Evolutionary conservation across 2,329 filamentous ascomycete genomes (phyloP), one percentile per base, ranked within the genome.

Genomic region (Trichoderma afroharzianum): DNA sequence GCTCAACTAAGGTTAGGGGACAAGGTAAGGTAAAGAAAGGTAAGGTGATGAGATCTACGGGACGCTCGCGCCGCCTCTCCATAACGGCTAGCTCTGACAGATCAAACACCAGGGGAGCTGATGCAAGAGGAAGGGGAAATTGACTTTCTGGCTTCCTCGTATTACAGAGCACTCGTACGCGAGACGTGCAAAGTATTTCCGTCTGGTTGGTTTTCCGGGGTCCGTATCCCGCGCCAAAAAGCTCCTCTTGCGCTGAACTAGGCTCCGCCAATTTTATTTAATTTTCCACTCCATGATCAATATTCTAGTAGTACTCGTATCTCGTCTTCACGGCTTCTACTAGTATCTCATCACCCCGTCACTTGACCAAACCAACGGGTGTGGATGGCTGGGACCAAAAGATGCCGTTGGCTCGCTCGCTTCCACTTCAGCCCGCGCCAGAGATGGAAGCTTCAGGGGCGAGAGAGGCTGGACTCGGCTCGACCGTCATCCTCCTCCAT

Each of bases 1-100:
- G 53, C 55, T 68, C 39, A 53, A 69, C 66, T 62, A 69, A 69
- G 66, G 57, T 69, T 62, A 68, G 64, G 53, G 21, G 33, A 61
- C 66, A 47, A 61, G 55, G 55, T 68, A 59, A 59, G n/a, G 64
- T 55, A 14, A 58, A 68, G 64, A 14, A 58, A 68, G 64, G 64
- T 68, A 69, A 69, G 43, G 66, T 69, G 66, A 69, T 69, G 66
- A 69, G 66, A 69, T 69, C 66, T 69, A 62, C 66, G 66, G 66
- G 28, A 69, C 66, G 66, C 66, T 69, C 66, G 66, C 57, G 66
- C 66, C 66, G 66, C 66, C 64, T 68, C 66, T 69, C 66, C 66
- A 61, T 69, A 62, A 69, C 57, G 57, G 28, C 30, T 69, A 69
- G 66, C 66, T 62, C 66, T 61, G 57, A 62, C 66, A 62, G 66